These are phyloP conservation scores for Rubia yunnanensis DNA, from an alignment of 257 asterid genomes.

Conservation along the genomic window DNA sequence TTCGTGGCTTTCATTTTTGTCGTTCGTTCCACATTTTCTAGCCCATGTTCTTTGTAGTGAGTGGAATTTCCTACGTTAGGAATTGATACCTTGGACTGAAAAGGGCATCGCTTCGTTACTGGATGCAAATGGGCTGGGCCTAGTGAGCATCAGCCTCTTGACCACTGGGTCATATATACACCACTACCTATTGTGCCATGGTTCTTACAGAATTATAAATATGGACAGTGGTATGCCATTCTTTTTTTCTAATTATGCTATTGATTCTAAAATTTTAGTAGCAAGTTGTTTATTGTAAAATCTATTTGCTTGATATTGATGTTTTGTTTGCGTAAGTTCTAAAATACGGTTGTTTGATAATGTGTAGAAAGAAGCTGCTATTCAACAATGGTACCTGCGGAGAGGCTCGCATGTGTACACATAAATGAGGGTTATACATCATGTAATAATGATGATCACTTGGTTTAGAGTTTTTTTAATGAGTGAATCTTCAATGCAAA, in stretches of 20 bases:
- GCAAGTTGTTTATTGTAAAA: neutral
- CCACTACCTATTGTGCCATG: conserved; percentile 88
- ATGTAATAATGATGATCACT: conserved; percentile 72
- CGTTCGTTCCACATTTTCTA: too few relatives aligned
- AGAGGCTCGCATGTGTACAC: conserved; percentile 84
- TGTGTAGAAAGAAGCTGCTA: conserved; percentile 58
- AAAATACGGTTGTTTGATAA: conserved; percentile 7
- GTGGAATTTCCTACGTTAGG: too few relatives aligned
- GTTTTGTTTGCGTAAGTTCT: conserved; percentile 2
- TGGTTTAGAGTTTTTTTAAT: conserved; percentile 44
- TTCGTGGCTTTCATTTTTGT: too few relatives aligned
- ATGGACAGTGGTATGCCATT: conserved; percentile 81
- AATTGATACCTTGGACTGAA: too few relatives aligned
- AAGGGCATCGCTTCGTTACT: too few relatives aligned
- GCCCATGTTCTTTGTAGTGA: too few relatives aligned
- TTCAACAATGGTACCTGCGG: conserved; percentile 81
- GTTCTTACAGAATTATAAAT: conserved; percentile 90
- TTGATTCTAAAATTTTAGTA: neutral
- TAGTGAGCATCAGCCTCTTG: too few relatives aligned
- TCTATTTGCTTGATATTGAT: neutral
- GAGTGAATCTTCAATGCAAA: neutral
- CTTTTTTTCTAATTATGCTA: neutral
- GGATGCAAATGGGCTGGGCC: too few relatives aligned
- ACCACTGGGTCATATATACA: too few relatives aligned
- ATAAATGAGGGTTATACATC: conserved; percentile 77